Conservation (phyloP, 805 yeast genomes). For the Yarrowia porcina region DNA sequence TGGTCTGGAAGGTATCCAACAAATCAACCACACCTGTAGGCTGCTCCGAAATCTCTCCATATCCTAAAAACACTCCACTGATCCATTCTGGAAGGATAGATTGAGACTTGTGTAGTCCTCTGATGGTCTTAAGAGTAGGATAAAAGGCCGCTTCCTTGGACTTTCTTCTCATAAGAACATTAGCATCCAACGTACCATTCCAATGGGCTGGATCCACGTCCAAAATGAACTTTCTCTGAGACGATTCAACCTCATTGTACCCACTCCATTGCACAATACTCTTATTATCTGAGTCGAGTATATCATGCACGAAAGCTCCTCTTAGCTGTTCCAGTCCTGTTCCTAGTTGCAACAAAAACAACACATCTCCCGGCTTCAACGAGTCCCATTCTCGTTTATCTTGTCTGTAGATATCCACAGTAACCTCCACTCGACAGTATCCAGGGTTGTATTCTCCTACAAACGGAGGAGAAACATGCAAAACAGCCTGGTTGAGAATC, state of each 20-base stretch:
- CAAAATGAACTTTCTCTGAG: conserved; percentile 30
- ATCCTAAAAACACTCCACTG: conserved; percentile 37
- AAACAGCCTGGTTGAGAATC: conserved; percentile 33
- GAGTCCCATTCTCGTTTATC: conserved; percentile 35
- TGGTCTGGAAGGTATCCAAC: conserved; percentile 33
- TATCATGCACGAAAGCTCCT: conserved; percentile 34
- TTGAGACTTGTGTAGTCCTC: conserved; percentile 2
- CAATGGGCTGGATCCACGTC: conserved; percentile 32
- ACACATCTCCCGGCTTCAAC: conserved; percentile 32
- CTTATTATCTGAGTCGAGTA: conserved; percentile 31
- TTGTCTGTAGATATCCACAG: conserved; percentile 31
- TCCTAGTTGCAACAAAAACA: conserved; percentile 32
- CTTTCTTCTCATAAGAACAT: conserved; percentile 34
- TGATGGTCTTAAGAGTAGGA: conserved; percentile 30
- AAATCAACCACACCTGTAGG: conserved; percentile 30
- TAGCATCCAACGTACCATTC: conserved; percentile 26
- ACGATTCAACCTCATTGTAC: conserved; percentile 11
- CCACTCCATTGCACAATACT: conserved; percentile 21
- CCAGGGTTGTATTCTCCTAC: conserved; percentile 34
- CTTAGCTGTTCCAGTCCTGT: conserved; percentile 33
- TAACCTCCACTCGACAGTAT: conserved; percentile 33
- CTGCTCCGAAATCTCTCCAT: conserved; percentile 33
- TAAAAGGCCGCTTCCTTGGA: conserved; percentile 32
- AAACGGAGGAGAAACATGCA: conserved; percentile 31
- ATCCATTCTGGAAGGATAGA: conserved; percentile 41